Conservation (phyloP, 495 filamentous ascomycete genomes). For the Talaromyces wortmannii region DNA sequence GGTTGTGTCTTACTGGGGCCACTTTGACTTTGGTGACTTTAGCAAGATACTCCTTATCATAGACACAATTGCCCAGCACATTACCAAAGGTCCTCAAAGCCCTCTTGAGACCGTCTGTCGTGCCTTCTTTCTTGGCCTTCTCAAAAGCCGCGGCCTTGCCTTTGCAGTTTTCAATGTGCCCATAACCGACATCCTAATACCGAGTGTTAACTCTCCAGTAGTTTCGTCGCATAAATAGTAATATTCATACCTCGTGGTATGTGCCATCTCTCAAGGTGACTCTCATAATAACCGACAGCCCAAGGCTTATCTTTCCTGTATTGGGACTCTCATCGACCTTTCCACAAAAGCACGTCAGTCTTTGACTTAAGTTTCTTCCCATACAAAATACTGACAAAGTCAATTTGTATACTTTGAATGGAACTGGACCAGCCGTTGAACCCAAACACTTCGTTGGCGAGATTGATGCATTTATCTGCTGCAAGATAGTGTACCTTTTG, state of each 20-base stretch:
- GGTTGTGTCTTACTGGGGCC: conserved; percentile 35
- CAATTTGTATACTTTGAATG: conserved; percentile 82
- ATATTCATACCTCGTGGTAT: conserved; percentile 65
- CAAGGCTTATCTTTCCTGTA: conserved; percentile 68
- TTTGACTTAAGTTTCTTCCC: conserved; percentile 18
- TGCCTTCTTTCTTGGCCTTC: conserved; percentile 97
- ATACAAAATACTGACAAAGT: conserved; percentile 57
- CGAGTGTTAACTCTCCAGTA: conserved; percentile 2
- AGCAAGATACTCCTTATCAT: conserved; percentile 87
- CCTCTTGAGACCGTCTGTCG: conserved; percentile 88
- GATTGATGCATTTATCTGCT: conserved; percentile 88
- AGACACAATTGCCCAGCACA: conserved; percentile 92
- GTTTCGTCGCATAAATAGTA: background rate
- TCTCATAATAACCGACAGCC: conserved; percentile 79
- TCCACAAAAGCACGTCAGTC: conserved; percentile 16
- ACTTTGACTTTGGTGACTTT: conserved; percentile 80
- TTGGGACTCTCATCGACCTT: conserved; percentile 57
- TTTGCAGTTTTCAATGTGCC: conserved; percentile 91
- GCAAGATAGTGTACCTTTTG: conserved; percentile 85
- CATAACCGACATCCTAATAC: conserved; percentile 80
- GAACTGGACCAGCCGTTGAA: conserved; percentile 97
- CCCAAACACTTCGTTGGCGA: conserved; percentile 96
- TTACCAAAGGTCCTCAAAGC: conserved; percentile 91
- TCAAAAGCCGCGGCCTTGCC: conserved; percentile 91
- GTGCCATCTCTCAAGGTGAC: conserved; percentile 89